phyloP scores from a whole-genome alignment of 495 filamentous ascomycete genomes.

The Darksidea phi region DNA sequence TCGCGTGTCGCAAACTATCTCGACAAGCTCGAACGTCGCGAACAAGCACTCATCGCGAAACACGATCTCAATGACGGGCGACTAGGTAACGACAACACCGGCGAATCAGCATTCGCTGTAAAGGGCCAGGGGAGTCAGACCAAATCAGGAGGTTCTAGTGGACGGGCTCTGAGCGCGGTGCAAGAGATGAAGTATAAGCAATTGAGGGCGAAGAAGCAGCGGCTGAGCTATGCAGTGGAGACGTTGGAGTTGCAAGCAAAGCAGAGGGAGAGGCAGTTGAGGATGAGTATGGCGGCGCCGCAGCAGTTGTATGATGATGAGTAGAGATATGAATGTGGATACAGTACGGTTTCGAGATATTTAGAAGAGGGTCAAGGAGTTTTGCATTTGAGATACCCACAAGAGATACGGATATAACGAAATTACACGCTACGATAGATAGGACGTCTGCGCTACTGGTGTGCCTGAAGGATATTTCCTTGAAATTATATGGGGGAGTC shows the following conservation, averaged over 20 bases:
- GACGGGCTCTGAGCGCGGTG: constrained; percentile 36
- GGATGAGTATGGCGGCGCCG: constrained; percentile 71
- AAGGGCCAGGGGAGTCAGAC: constrained; percentile 26
- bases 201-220: constrained; percentile 71
- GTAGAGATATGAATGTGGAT: too few species aligned
- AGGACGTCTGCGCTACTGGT: too few species aligned
- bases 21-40: constrained; percentile 69
- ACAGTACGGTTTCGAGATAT: too few species aligned
- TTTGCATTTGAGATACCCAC: constrained; percentile 20
- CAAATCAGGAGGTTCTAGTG: constrained; percentile 10
- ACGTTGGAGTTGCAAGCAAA: constrained; percentile 63
- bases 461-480: too few species aligned
- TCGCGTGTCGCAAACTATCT: constrained; percentile 63
- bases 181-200: constrained; percentile 62
- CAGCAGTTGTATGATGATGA: constrained; percentile 33
- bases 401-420: too few species aligned
- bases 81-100: constrained; percentile 45
- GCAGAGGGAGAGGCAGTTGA: constrained; percentile 68
- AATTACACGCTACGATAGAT: too few species aligned
- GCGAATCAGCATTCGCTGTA: constrained; percentile 23
- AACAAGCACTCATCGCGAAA: constrained; percentile 67
- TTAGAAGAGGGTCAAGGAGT: neutral
- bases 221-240: constrained; percentile 74
- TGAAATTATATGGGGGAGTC: too few species aligned
- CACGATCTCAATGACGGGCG: constrained; percentile 70